Evolutionary conservation across 352 stramenopile genomes (phyloP), one percentile per base, ranked within the genome.

Genomic region (Plasmopara muralis): DNA sequence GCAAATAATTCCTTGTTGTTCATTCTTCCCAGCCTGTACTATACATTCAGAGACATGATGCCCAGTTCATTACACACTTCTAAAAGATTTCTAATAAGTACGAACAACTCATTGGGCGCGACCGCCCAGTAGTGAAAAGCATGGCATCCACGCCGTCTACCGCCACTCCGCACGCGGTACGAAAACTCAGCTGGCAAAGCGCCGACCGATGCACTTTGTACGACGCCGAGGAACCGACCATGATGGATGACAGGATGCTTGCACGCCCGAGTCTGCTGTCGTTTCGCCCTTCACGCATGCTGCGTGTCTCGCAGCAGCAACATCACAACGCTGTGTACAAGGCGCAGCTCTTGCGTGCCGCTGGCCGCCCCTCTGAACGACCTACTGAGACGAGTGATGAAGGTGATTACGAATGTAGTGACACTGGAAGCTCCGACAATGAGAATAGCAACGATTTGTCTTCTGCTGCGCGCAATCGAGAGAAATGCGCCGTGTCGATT

Each of bases 261-360:
- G 37, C 53, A 9, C 68, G 73, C 4, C 68, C 73, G 4, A 78
- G 66, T 50, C 67, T 84, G 10, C 54, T 82, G 47, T 61, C 72
- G 16, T 85, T 82, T 50, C 61, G 69, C 6, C 60, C 64, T 2
- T 74, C 73, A 39, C 73, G 73, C 12, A 70, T 79, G 50, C 47
- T 72, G 54, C 70, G 70, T 29, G 58, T 73, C 25, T 77, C 74
- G 39, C 54, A 74, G 33, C 72, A 78, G 34, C 68, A 75, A 40
- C 68, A 75, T 10, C 72, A 79, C 41, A 72, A 63, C 41, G 52
- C 60, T 12, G 47, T 68, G 29, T 70, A 72, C 56, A 75, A 75
- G 53, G 53, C 65, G 44, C 66, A 70, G 31, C 41, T 81, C 10
- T 47, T 72, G 44, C 64, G 64, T 34, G 63, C 60, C 8, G 64